Evolutionary conservation across 352 stramenopile species (phyloP), one percentile per base, ranked within the genome.

Genomic region (Poterioochromonas sp.): DNA sequence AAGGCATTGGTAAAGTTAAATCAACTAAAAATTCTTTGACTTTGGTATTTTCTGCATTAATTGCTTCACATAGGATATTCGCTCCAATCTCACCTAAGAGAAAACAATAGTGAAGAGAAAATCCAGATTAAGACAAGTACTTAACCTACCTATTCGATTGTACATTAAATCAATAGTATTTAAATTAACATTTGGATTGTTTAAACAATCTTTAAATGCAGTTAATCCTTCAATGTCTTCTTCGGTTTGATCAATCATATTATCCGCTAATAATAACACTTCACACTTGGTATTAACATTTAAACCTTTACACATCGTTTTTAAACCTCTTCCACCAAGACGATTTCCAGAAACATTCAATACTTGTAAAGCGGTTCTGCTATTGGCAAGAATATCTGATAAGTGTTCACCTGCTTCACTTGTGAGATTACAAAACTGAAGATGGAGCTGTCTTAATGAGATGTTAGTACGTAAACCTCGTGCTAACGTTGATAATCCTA

Each of bases 381-480:
- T 76, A 37, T 80, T 84, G 1, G 68, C 81, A 29, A 86, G 53
- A 76, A 86, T 76, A 39, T 84, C 83, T 37, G 78, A 71, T 12
- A 86, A 43, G 20, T 68, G 34, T 44, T 73, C 64, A 3, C 83
- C 81, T 37, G 29, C 79, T 22, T 84, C 79, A 0, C 40, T 2
- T n/a, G 65, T 77, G 20, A 86, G 43, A 68, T 70, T 60, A 76
- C 83, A 86, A 68, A 83, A 86, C 29, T 79, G 68, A 8, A 86
- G 68, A 69, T 84, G 80, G 35, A 86, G 74, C 65, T 85, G 80
- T 58, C 84, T 83, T 26, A 86, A 74, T 20, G 80, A 64, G 15
- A 74, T 78, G 74, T 86, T 86, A 0, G 83, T 86, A 22, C 82
- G 80, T 39, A 86, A 62, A 26, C 83, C 83, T 43, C 69, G 77